phyloP scores from a whole-genome alignment of 352 stramenopile genomes.

The Globisporangium megalacanthum region DNA sequence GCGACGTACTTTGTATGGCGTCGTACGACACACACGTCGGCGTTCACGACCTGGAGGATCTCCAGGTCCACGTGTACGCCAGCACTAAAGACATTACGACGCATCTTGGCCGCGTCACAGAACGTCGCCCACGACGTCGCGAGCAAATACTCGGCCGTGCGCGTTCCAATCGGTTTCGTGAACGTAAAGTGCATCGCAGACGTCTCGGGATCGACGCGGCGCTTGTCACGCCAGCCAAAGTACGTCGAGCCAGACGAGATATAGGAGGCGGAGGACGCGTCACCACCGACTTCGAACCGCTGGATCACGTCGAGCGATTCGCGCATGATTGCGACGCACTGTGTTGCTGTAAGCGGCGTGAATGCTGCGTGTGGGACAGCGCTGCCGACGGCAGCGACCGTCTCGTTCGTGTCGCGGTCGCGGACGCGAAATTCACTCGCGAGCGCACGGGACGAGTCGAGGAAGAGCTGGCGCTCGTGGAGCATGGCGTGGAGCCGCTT shows the following conservation, averaged over 20 bases:
- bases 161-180: conserved; percentile 35
- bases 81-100: conserved; percentile 40
- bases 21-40: conserved; percentile 45
- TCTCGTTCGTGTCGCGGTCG: too few species aligned
- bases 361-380: conserved; percentile 30
- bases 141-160: conserved; percentile 32
- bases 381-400: conserved; percentile 17
- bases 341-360: conserved; percentile 16
- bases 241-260: conserved; percentile 40
- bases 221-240: conserved; percentile 58
- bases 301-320: conserved; percentile 48
- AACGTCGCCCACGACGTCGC: conserved; percentile 44
- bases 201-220: conserved; percentile 32
- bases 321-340: conserved; percentile 49
- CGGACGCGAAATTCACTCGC: conserved; percentile 24
- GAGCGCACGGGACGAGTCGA: conserved; percentile 30
- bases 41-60: conserved; percentile 42
- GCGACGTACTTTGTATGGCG: conserved; percentile 49
- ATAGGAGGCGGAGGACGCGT: too few species aligned
- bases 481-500: conserved; percentile 43
- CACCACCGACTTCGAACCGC: conserved; percentile 34
- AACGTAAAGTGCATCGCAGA: conserved; percentile 60
- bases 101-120: conserved; percentile 41
- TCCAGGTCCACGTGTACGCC: conserved; percentile 38
- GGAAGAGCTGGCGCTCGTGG: conserved; percentile 49